Base-by-base conservation (phyloP, 768 basidiomycete species). In the Boletellus sp. region DNA sequence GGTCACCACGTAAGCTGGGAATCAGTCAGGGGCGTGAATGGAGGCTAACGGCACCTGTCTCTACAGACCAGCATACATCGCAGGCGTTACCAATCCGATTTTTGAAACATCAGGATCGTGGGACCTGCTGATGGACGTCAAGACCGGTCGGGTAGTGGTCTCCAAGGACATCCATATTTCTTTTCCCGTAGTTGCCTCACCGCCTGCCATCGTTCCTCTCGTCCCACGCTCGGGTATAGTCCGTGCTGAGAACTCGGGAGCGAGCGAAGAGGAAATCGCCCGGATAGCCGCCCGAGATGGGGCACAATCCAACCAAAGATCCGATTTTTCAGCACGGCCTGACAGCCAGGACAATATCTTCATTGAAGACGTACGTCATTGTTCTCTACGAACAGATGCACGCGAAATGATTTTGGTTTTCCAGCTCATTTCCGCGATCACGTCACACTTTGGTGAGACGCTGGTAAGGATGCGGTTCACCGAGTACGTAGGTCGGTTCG, bases 41-140 rank as follows among this genome's bases (percentile, higher is more conserved):
- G n/a, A 50, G 35, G 26, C 46, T 60, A 22, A 50, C 52, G 37
- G 41, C 35, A 32, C 33, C 9, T 54, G 40, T n/a, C 15, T 44
- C 5, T 32, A 34, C 55, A 93, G 92, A 34, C 85, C 89, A 4
- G 95, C 91, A 12, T 99, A 86, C 63, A 94, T 99, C 45, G 96
- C 94, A 10, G 96, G 96, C 1, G 95, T 98, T 3, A 94, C 91
- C 1, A 99, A 99, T 61, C 96, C 94, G 2, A 93, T 97, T 40
- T 97, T 97, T 69, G 92, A 95, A 61, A 75, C 86, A 1, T 80
- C 87, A 0, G 82, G 85, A 0, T 78, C 81, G 12, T 99, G 96
- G 96, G 96, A 99, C 67, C 73, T 99, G 8, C 74, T 97, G 35
- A 89, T 95, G 66, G 93, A 98, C 63, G 84, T 97, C 53, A 87